These are phyloP conservation scores for Scenedesmus sp. DNA, from an alignment of 163 green algal genomes.

Conservation along the genomic window DNA sequence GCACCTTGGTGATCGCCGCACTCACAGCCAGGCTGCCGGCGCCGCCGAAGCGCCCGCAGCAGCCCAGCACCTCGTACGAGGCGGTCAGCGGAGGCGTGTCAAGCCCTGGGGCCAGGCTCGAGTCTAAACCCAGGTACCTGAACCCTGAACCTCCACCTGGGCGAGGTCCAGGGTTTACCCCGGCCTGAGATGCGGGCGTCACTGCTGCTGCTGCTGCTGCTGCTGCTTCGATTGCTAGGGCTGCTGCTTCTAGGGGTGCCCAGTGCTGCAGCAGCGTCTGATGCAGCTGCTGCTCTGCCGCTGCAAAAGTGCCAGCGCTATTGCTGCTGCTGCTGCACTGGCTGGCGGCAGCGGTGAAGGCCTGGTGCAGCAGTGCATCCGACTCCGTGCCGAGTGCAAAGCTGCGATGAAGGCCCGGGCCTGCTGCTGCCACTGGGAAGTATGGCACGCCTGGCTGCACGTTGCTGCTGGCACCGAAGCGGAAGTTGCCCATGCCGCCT, in stretches of 20 bases:
- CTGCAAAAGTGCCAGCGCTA: background rate
- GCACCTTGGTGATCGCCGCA: conserved; percentile 59
- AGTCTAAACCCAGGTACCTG: conserved; percentile 68
- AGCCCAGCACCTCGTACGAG: conserved; percentile 56
- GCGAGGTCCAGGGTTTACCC: background rate
- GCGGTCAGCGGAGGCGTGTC: conserved; percentile 62
- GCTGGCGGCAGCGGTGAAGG: conserved; percentile 29
- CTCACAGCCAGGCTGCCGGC: conserved; percentile 65
- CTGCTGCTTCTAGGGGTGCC: conserved; percentile 24
- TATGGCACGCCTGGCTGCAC: conserved; percentile 25
- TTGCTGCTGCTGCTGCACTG: conserved; percentile 5
- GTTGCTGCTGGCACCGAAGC: conserved; percentile 11
- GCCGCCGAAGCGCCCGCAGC: conserved; percentile 60
- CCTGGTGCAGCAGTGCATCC: conserved; percentile 43
- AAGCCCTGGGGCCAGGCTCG: conserved; percentile 66
- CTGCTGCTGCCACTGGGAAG: conserved; percentile 43
- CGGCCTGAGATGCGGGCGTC: background rate
- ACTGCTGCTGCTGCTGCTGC: conserved; percentile 49
- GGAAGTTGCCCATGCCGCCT: conserved; percentile 43
- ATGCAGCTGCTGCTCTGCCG: conserved; percentile 30
- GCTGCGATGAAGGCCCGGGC: background rate
- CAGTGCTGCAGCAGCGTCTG: conserved; percentile 16
- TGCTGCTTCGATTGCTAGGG: conserved; percentile 20
- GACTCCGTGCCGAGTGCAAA: conserved; percentile 50
- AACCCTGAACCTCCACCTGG: background rate